Conservation (phyloP, 2,329 filamentous ascomycete species). For the Cytospora schulzeri region DNA sequence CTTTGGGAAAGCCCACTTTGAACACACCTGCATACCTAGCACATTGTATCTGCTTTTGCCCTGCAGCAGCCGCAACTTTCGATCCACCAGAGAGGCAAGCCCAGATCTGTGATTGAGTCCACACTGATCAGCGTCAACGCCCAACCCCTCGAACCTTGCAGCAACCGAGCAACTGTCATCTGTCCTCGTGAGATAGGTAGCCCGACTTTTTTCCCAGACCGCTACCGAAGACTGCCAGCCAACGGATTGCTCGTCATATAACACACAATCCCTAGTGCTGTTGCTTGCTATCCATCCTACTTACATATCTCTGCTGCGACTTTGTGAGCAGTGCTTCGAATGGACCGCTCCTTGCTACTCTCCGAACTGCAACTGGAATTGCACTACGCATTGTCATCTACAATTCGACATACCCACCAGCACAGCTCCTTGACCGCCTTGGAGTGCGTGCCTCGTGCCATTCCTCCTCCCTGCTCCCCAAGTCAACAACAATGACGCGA, state of each 20-base stretch:
- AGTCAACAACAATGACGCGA: conserved; percentile 42
- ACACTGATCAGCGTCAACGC: background rate
- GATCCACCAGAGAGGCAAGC: background rate
- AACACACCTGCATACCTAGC: conserved; percentile 3
- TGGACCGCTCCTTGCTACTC: conserved; percentile 15
- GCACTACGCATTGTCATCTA: background rate
- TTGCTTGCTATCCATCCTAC: background rate
- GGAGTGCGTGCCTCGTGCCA: background rate
- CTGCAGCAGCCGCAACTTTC: background rate
- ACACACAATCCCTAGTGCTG: background rate
- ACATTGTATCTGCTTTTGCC: background rate
- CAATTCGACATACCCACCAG: conserved; percentile 18
- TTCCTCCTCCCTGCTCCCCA: conserved; percentile 1
- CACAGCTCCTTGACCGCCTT: conserved; percentile 2
- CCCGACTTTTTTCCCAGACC: background rate
- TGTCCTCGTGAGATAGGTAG: background rate
- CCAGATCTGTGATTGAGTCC: background rate
- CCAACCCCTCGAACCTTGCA: background rate
- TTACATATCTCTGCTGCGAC: background rate
- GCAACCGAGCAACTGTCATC: background rate
- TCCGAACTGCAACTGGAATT: background rate
- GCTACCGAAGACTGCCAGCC: background rate
- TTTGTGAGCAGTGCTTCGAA: conserved; percentile 8
- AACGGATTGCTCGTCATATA: background rate
- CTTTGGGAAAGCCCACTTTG: background rate